phyloP scores from a whole-genome alignment of 345 rosid species.

The Gossypium longicalyx region DNA sequence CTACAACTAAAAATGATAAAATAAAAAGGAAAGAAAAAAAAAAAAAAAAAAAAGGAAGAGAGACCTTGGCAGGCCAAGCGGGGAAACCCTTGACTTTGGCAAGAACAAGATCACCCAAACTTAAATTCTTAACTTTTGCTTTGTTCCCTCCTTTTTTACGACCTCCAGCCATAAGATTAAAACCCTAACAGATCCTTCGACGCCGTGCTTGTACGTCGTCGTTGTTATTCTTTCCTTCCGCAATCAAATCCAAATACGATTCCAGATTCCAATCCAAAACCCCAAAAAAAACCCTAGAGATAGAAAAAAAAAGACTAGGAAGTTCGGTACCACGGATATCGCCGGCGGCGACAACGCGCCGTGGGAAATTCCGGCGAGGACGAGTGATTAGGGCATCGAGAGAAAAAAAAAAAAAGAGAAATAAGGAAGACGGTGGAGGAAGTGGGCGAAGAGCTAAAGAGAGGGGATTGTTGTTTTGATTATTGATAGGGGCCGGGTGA shows the following conservation, averaged over 20 bases:
- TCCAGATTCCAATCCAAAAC: background rate
- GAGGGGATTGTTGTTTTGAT: background rate
- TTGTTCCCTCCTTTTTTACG: conserved; percentile 26
- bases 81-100: conserved; percentile 98
- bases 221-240: background rate
- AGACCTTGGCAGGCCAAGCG: conserved; percentile 96
- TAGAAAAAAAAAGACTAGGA: background rate
- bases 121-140: conserved; percentile 49
- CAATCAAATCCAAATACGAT: background rate
- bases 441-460: background rate
- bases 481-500: background rate
- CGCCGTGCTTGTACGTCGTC: background rate
- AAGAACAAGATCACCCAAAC: conserved; percentile 92
- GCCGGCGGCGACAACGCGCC: conserved; percentile 15
- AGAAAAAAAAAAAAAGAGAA: too few relatives aligned
- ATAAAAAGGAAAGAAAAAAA: background rate
- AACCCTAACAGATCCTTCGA: conserved; percentile 23
- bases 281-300: background rate
- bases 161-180: conserved; percentile 7
- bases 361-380: conserved; percentile 8
- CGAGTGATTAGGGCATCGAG: conserved; percentile 13
- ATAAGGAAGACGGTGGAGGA: background rate
- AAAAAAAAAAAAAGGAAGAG: conserved; percentile 11
- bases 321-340: background rate
- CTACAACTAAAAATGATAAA: background rate